Conservation (phyloP, 257 asterid genomes). For the Solanum pennellii region DNA sequence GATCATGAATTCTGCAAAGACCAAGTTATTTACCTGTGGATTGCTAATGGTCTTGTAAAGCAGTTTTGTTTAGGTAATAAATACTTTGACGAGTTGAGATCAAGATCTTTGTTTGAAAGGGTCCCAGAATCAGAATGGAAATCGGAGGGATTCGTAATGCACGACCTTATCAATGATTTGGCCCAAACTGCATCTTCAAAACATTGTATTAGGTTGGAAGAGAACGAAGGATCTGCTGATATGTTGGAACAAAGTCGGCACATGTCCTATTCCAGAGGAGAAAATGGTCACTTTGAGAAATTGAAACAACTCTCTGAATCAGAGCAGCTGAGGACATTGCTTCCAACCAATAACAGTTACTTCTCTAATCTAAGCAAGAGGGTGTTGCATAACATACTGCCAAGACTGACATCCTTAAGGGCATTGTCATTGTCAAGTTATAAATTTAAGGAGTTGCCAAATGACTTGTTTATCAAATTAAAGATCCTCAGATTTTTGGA, state of each 20-base stretch:
- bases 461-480: background rate
- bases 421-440: background rate
- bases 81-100: background rate
- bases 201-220: background rate
- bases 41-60: constrained; percentile 1
- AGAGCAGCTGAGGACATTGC: background rate
- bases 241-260: background rate
- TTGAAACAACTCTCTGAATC: background rate
- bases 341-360: fast-evolving
- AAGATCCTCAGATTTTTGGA: background rate
- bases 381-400: background rate
- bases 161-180: constrained; percentile 4
- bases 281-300: background rate
- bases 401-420: background rate
- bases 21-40: background rate
- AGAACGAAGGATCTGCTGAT: background rate
- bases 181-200: background rate
- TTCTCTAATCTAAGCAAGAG: background rate
- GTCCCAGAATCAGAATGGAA: background rate
- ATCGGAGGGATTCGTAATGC: background rate
- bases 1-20: background rate
- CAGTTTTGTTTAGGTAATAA: background rate
- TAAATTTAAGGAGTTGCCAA: background rate
- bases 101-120: background rate
- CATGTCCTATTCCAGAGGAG: background rate